Percentiles rank a stretch among this genome's conserved stretches.
These are phyloP conservation scores for Haplosporangium sp. DNA, from an alignment of 371 early-diverging fungal species.

Conservation along the genomic window DNA sequence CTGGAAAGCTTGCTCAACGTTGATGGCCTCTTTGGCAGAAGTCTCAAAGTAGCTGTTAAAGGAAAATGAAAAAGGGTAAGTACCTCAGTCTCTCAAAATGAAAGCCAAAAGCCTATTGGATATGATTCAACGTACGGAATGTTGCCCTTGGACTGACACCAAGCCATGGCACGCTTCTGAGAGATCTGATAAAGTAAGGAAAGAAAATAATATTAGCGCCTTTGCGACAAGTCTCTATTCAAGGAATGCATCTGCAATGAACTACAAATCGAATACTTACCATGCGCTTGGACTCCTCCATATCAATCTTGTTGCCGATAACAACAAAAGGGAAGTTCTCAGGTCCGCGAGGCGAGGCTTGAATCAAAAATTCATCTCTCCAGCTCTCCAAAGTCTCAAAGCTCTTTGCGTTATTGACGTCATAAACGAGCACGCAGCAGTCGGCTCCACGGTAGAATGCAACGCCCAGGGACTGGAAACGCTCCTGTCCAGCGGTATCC, in stretches of 20 bases:
- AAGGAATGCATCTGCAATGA: neutral
- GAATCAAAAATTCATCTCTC: constrained; percentile 97
- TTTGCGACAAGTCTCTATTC: neutral
- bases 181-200: constrained; percentile 62
- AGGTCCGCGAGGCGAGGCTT: constrained; percentile 93
- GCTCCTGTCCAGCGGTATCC: constrained; percentile 97
- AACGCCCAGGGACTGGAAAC: constrained; percentile 98
- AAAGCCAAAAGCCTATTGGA: no score
- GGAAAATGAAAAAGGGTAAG: constrained; percentile 1
- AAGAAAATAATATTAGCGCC: neutral
- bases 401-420: constrained; percentile 94
- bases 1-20: constrained; percentile 96
- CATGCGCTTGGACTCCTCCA: constrained; percentile 93
- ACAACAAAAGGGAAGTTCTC: constrained; percentile 98
- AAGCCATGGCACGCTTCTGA: constrained; percentile 93
- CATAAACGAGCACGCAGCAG: constrained; percentile 98
- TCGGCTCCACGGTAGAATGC: constrained; percentile 99
- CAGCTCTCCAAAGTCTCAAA: constrained; percentile 97
- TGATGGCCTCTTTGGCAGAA: constrained; percentile 96
- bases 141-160: constrained; percentile 96
- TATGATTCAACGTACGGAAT: constrained; percentile 74
- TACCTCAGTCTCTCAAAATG: neutral
- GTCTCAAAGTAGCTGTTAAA: constrained; percentile 88
- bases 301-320: constrained; percentile 98
- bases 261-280: constrained; percentile 12